These are phyloP conservation scores for Bipolaris bicolor DNA, from an alignment of 2,329 filamentous ascomycete species.

Conservation along the genomic window DNA sequence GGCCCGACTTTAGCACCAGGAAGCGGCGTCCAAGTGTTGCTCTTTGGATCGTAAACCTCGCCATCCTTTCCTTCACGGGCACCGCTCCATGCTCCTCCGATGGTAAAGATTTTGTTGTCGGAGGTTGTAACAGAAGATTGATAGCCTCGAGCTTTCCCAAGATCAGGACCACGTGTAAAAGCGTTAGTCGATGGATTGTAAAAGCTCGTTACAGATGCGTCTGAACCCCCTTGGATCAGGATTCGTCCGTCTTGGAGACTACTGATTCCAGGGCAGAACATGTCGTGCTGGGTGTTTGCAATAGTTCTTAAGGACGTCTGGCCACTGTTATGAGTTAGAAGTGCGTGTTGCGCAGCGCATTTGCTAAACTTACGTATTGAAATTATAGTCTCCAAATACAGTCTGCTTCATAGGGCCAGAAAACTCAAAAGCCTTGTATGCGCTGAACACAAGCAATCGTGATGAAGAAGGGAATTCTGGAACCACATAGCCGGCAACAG, in stretches of 20 bases:
- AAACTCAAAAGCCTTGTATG: neutral
- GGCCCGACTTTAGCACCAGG: conserved; percentile 53
- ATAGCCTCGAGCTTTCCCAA: conserved; percentile 66
- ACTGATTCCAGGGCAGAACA: conserved; percentile 64
- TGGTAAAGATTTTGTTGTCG: conserved; percentile 63
- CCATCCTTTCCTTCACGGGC: conserved; percentile 60
- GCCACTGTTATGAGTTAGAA: neutral
- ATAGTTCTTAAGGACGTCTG: neutral
- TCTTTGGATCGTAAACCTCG: conserved; percentile 54
- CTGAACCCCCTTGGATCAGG: conserved; percentile 62
- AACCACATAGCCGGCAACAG: neutral
- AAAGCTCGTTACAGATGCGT: conserved; percentile 55
- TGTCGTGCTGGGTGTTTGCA: conserved; percentile 57
- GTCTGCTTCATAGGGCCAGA: neutral
- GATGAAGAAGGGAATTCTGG: neutral
- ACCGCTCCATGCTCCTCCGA: conserved; percentile 65
- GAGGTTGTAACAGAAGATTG: conserved; percentile 59
- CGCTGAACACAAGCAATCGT: neutral
- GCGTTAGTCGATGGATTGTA: conserved; percentile 50
- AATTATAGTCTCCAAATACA: neutral
- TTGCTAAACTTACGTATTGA: neutral
- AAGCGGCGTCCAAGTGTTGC: conserved; percentile 57
- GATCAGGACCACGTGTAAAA: conserved; percentile 57
- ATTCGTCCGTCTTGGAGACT: conserved; percentile 57
- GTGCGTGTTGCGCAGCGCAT: no score